Base-by-base conservation (phyloP, 768 basidiomycete genomes). In the Trametes coccinea region DNA sequence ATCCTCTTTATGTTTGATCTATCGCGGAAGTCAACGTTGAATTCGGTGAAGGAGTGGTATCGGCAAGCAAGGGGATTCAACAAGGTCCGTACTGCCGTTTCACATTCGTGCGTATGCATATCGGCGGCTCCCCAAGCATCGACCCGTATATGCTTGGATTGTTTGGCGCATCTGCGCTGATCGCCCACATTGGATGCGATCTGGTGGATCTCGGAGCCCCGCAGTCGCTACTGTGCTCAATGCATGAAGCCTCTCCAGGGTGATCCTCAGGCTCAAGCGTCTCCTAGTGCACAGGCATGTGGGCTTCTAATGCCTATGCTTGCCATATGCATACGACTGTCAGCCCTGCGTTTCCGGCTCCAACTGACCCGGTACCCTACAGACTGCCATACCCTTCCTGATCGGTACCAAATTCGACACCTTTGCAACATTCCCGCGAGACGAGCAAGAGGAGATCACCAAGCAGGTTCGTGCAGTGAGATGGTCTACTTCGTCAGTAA, bases 1-100 rank as follows among this genome's bases (percentile, higher is more conserved):
- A 96, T 99, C 71, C 82, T 99, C 49, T 99, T 98, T 87, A 98
- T 98, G 97, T 99, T 99, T 73, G 97, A 99, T 79, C 83, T 99
- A 48, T 94, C 93, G 61, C 87, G 97, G 67, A 98, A 98, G 77
- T 93, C 92, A 62, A 99, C 97, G 45, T 77, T 99, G 64, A 98
- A 98, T 77, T 96, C 93, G 59, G 94, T 99, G 69, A 98, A 98
- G 77, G 97, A 99, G 76, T 99, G 97, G 97, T 99, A 98, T 82
- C 84, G 97, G 69, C 97, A 99, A 78, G 95, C 95, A 54, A 83
- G 97, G 70, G 97, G 97, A 22, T 99, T 99, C 79, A 98, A 98
- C 80, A 98, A 98, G 84, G 96, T 95, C 60, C 53, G 83, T 74
- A n/a, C 17, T 51, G 16, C 37, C 4, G 22, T 11, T 31, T 16